These are phyloP conservation scores for Gentiana straminea DNA, from an alignment of 257 asterid species.

Conservation along the genomic window DNA sequence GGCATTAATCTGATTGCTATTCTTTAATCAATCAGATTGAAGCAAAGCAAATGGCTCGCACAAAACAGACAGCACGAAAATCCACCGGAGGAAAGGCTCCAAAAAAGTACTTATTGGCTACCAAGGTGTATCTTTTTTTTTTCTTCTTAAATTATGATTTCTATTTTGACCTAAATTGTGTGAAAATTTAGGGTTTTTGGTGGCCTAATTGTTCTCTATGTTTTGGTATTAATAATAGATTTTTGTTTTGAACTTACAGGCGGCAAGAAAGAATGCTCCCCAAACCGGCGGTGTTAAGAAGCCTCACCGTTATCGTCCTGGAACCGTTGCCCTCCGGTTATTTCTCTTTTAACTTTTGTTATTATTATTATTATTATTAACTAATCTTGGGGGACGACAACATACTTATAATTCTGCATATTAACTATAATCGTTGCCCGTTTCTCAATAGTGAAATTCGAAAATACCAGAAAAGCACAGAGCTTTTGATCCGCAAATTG, in stretches of 20 bases:
- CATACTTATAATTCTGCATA: too few species aligned
- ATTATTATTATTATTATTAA: too few species aligned
- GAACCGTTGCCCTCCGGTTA: constrained; percentile 15
- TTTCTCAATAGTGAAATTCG: constrained; percentile 7
- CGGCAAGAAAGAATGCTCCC: constrained; percentile 16
- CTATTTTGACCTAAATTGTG: too few species aligned
- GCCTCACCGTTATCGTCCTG: constrained; percentile 14
- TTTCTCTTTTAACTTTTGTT: not conserved
- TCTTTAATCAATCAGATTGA: too few species aligned
- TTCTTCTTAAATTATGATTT: not conserved
- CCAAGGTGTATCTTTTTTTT: constrained; percentile 2
- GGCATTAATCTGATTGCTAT: too few species aligned
- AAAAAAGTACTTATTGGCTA: constrained; percentile 11
- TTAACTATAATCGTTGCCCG: not conserved
- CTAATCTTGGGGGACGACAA: too few species aligned
- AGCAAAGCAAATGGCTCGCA: constrained; percentile 8
- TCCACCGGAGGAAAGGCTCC: constrained; percentile 19
- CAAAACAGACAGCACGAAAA: constrained; percentile 11
- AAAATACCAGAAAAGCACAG: constrained; percentile 16
- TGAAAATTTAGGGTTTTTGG: too few species aligned
- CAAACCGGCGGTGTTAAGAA: constrained; percentile 14
- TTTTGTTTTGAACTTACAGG: not conserved
- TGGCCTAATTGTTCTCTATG: too few species aligned
- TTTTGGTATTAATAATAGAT: too few species aligned
- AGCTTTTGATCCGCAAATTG: constrained; percentile 13